These are phyloP conservation scores for Rhynchosporium secalis DNA, from an alignment of 2,329 filamentous ascomycete genomes.

Conservation along the genomic window DNA sequence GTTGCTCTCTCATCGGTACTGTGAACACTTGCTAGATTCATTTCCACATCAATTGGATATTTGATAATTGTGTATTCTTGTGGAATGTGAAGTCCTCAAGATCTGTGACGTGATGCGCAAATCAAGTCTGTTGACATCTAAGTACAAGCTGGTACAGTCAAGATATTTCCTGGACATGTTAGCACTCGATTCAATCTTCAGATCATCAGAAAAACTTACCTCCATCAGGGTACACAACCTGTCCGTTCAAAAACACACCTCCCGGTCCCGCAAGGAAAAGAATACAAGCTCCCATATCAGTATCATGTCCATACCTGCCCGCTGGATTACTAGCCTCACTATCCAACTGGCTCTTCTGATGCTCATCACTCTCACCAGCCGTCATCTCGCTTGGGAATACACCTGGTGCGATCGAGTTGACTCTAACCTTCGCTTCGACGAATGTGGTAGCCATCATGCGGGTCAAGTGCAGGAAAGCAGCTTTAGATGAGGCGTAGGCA, in stretches of 20 bases:
- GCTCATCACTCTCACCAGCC: conserved; percentile 45
- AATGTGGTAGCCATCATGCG: conserved; percentile 54
- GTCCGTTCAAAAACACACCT: conserved; percentile 54
- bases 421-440: conserved; percentile 50
- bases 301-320: conserved; percentile 45
- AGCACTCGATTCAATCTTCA: not conserved
- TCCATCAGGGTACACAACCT: conserved; percentile 53
- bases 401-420: conserved; percentile 58
- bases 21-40: too few species aligned
- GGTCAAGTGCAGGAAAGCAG: conserved; percentile 52
- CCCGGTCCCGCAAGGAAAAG: conserved; percentile 52
- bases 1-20: not conserved
- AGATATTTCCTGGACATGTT: conserved; percentile 29
- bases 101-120: not conserved
- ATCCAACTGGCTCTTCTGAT: conserved; percentile 52
- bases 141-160: conserved; percentile 37
- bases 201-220: conserved; percentile 31
- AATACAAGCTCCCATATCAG: conserved; percentile 52
- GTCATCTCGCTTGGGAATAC: conserved; percentile 50
- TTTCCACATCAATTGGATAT: too few species aligned
- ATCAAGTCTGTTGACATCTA: conserved; percentile 16
- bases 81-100: not conserved
- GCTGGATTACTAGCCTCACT: conserved; percentile 51
- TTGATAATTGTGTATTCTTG: not conserved
- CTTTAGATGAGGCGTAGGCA: conserved; percentile 45